Base-by-base conservation (phyloP, 2,329 filamentous ascomycete species). In the Plenodomus tracheiphilus region DNA sequence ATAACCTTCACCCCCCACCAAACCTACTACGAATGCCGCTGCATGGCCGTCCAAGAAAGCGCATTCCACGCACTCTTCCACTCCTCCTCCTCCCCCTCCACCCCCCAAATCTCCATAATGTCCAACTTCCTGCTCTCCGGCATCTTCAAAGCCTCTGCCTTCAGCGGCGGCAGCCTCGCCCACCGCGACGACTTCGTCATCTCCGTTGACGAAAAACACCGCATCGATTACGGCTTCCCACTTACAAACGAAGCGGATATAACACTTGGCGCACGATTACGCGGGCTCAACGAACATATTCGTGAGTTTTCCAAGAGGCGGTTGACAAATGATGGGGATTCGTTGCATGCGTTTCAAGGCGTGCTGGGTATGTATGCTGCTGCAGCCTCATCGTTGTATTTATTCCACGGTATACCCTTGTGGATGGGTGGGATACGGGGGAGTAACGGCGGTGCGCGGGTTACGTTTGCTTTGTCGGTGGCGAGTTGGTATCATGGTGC, bases 231-330 rank as follows among this genome's bases (percentile, higher is more conserved):
- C 28, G 53, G 53, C 18, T 56, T 56, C 18, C 46, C 48, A 4
- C 19, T 43, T 3, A 28, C 39, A 2, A 13, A 47, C 2, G n/a
- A n/a, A n/a, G n/a, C n/a, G n/a, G 39, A 44, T 13, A 37, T 38
- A 5, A 46, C 43, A 1, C 35, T 56, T n/a, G 20, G 44, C 18
- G 44, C 39, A 2, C 43, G 54, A 21, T 16, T 51, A 7, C 32
- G 47, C 41, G 50, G 51, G 1, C 53, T 56, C 3, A 36, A 48
- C 11, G 50, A 54, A 19, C 53, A 56, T 18, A 56, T 56, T 19
- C 50, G 51, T 18, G 51, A 45, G 11, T 56, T 56, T 25, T 48
- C 51, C 3, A 39, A 35, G 16, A 36, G 53, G 30, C 10, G 18
- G 9, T 43, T 56, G 36, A 44, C 40, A 9, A 16, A 36, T 10